Evolutionary conservation across 1,284 basidiomycete species (phyloP), one percentile per base, ranked within the genome.

Genomic region (Tremellales sp.): DNA sequence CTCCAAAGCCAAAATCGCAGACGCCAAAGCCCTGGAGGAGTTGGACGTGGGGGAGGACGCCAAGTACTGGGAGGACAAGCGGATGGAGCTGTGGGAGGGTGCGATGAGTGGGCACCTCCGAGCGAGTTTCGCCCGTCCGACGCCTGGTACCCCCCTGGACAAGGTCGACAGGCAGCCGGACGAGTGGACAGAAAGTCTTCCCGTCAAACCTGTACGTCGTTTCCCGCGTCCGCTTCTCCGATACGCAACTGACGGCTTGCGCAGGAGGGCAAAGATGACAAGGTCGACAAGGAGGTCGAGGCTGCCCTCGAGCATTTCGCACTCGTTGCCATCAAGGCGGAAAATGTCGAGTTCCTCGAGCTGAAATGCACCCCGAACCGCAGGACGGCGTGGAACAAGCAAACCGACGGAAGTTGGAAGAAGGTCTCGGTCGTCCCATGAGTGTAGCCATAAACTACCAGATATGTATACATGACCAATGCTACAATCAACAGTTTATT

Each of bases 81-180:
- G 65, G 43, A 55, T 53, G 28, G 47, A 57, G 38, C 44, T 63
- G 18, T 72, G 66, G 64, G 47, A 51, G 13, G 43, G 56, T 24
- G 50, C 38, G 10, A 59, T 70, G 35, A 63, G 58, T 39, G 68
- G 68, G 10, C 65, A 68, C 49, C 42, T 73, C 32, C 48, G 70
- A 12, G 71, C 68, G 14, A 63, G 61, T n/a, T 72, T 72, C 49
- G 69, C 57, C 4, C 47, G 70, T 31, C 70, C 70, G 0, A 38
- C 51, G 2, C 68, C 71, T 8, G 71, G 71, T 0, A 64, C 42
- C 9, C 50, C 51, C 33, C 54, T 73, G 36, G 45, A 52, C 4
- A 49, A 67, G 29, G 51, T 58, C 9, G 57, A 61, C 14, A 33
- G 49, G 27, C 53, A 59, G 8, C 57, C 61, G 3, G 48, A 60